A percentile compares a stretch with the other conserved stretches of the same genome.
These are phyloP conservation scores for Carallia brachiata DNA, from an alignment of 345 rosid genomes.

Conservation along the genomic window DNA sequence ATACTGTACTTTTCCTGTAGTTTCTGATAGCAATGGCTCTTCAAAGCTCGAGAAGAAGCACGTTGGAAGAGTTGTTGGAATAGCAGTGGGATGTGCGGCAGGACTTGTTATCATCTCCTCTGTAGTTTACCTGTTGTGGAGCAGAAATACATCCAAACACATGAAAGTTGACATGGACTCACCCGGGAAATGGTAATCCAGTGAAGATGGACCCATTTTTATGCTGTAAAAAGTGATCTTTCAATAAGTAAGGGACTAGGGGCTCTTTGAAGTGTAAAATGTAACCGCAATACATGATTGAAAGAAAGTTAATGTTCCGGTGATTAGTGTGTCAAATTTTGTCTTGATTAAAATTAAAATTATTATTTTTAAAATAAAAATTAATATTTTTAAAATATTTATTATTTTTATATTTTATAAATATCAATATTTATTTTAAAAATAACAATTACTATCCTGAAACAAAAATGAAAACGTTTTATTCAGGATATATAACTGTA, in stretches of 20 bases:
- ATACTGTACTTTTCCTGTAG: slow-evolving; percentile 3
- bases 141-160: slow-evolving; percentile 16
- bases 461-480: no score
- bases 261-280: background rate
- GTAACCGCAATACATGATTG: no score
- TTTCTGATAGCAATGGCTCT: slow-evolving; percentile 12
- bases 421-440: no score
- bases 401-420: no score
- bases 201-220: background rate
- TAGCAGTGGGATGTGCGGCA: slow-evolving; percentile 36
- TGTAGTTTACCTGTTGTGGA: slow-evolving; percentile 37
- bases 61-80: slow-evolving; percentile 32
- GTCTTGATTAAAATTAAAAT: no score
- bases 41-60: slow-evolving; percentile 23
- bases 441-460: no score
- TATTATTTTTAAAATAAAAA: no score
- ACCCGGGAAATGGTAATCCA: slow-evolving; percentile 17
- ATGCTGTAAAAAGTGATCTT: background rate
- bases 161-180: slow-evolving; percentile 23
- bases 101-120: slow-evolving; percentile 34
- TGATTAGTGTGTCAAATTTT: no score
- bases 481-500: no score
- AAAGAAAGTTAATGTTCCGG: no score
- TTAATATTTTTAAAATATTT: no score
- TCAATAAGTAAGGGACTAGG: background rate